phyloP scores from a whole-genome alignment of 1,284 basidiomycete species.

The Cryptococcus floricola region DNA sequence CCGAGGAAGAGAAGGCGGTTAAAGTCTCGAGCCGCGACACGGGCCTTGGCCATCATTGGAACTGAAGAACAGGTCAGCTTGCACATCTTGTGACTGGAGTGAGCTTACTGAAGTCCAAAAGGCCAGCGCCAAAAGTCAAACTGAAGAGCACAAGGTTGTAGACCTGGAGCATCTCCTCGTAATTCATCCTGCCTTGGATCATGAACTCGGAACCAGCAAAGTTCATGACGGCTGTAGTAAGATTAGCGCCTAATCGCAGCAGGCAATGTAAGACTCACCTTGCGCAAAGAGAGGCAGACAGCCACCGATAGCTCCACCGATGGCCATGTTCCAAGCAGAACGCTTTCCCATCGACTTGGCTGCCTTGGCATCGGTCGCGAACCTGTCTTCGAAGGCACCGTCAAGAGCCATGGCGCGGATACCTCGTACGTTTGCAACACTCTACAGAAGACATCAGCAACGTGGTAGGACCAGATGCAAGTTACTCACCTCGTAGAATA shows the following conservation, averaged over 20 bases:
- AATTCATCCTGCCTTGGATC: constrained; percentile 72
- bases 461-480: neutral
- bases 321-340: constrained; percentile 77
- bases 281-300: constrained; percentile 82
- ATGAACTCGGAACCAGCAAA: constrained; percentile 84
- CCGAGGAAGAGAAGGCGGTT: constrained; percentile 62
- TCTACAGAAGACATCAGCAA: constrained; percentile 48
- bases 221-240: constrained; percentile 69
- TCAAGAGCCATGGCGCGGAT: constrained; percentile 91
- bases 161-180: constrained; percentile 81
- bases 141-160: constrained; percentile 90
- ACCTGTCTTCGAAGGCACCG: constrained; percentile 64
- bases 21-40: constrained; percentile 75
- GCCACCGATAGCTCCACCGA: constrained; percentile 73
- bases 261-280: constrained; percentile 39
- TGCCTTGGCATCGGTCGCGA: constrained; percentile 59
- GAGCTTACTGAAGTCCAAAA: constrained; percentile 78
- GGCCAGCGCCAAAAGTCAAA: constrained; percentile 82
- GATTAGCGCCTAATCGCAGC: neutral
- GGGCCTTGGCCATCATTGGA: constrained; percentile 71
- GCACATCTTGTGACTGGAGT: neutral
- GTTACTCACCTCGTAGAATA: constrained; percentile 72
- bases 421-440: constrained; percentile 77
- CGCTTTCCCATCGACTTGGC: constrained; percentile 67
- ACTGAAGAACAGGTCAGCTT: constrained; percentile 52